Percentiles rank a stretch among this genome's conserved stretches.
Evolutionary conservation across 441 rosid genomes (phyloP).

Genomic region (Gossypium gossypioides): DNA sequence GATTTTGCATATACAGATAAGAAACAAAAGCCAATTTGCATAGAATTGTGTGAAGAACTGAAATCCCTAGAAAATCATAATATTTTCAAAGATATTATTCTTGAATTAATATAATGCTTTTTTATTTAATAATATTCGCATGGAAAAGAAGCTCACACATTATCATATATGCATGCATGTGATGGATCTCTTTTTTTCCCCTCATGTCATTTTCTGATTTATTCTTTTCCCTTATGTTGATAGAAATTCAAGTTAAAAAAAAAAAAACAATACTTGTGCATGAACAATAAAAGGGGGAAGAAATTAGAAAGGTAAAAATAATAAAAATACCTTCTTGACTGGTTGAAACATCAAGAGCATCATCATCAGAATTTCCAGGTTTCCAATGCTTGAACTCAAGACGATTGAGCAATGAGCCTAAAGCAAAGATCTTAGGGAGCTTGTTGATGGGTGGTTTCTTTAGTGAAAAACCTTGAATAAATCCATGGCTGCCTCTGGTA

Average conservation of each 20-base stretch:
- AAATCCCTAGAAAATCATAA: neutral
- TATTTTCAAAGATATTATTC: neutral
- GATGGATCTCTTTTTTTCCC: too few relatives aligned
- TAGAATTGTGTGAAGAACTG: neutral
- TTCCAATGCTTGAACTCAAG: slow-evolving; percentile 61
- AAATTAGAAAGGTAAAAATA: neutral
- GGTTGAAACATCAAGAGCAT: slow-evolving; percentile 28
- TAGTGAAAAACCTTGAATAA: slow-evolving; percentile 10
- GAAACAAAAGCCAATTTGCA: neutral
- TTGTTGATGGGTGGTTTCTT: slow-evolving; percentile 27
- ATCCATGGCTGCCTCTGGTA: slow-evolving; percentile 11
- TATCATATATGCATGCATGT: too few relatives aligned
- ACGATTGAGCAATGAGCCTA: slow-evolving; percentile 60
- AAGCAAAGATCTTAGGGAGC: slow-evolving; percentile 64
- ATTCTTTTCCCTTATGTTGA: too few relatives aligned
- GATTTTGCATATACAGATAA: neutral
- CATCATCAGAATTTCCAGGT: slow-evolving; percentile 29
- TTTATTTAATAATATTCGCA: neutral
- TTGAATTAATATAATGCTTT: neutral
- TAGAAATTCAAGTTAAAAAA: too few relatives aligned
- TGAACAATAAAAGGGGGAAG: neutral
- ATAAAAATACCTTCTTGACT: slow-evolving; percentile 61
- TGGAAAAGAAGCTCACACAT: neutral
- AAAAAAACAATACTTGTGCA: neutral
- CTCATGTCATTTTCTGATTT: neutral